Base-by-base conservation (phyloP, 257 asterid species). In the Solanum bulbocastanum region DNA sequence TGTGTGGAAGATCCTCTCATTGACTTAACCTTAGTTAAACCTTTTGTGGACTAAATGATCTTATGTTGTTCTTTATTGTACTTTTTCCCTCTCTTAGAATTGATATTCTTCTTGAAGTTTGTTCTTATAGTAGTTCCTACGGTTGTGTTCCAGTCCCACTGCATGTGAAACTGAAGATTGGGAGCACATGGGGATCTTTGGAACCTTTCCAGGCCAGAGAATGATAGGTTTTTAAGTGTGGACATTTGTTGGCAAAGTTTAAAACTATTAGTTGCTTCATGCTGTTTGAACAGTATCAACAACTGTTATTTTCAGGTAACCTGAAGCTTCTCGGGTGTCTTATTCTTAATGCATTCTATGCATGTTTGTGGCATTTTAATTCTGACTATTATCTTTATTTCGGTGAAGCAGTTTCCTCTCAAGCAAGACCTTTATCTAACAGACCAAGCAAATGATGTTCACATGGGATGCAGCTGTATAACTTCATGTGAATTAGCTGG, bases 131-230 rank as follows among this genome's bases (percentile, higher is more conserved):
- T 74, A 56, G 39, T 44, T 32, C 58, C 74, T 83, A 62, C 58
- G 52, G 56, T 87, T 86, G 75, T 90, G 40, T 87, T 86, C 91
- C 95, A 97, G 99, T 97, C 89, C 98, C 99, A 72, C 92, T 97
- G 91, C 98, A 93, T 58, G 98, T 97, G 86, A 95, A 95, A 92
- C 85, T 97, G 88, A 95, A 94, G 93, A 92, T 94, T 23, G 98
- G 99, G 87, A 95, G 86, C 90, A 97, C 99, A 12, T 97, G 98
- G 98, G 99, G 99, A 44, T 93, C 98, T 49, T 86, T 97, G 94
- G 97, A 95, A 89, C 95, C 97, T 87, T 93, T 97, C 90, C 90
- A 89, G 87, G 93, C 88, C 83, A 92, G 92, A 52, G 62, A 60
- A 68, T 60, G 85, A 79, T 44, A 79, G 85, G 68, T 79, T 46